Conservation (phyloP, 1,284 basidiomycete genomes). For the Cryptococcus amylolentus region DNA sequence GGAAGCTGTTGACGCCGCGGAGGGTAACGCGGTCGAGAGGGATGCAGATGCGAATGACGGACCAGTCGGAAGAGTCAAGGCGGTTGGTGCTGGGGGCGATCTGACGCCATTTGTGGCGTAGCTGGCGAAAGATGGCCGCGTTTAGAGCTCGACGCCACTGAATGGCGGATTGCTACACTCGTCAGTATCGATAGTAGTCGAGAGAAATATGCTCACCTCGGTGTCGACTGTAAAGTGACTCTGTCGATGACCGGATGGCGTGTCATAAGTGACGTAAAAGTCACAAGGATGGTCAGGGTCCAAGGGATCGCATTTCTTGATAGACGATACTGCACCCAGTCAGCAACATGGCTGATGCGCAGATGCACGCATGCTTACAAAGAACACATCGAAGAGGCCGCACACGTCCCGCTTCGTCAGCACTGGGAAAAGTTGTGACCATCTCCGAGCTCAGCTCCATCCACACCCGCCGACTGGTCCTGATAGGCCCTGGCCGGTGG, state of each 20-base stretch:
- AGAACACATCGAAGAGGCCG: slow-evolving; percentile 58
- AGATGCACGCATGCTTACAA: slow-evolving; percentile 49
- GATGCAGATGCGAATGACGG: slow-evolving; percentile 58
- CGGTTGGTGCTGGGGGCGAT: slow-evolving; percentile 22
- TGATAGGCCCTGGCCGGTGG: slow-evolving; percentile 51
- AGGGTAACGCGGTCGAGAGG: slow-evolving; percentile 56
- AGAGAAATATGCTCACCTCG: slow-evolving; percentile 36
- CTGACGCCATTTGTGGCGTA: slow-evolving; percentile 26
- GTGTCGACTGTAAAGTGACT: slow-evolving; percentile 59
- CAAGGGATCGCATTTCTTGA: slow-evolving; percentile 52
- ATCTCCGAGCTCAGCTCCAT: slow-evolving; percentile 62
- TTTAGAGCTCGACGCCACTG: slow-evolving; percentile 61
- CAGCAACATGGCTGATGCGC: neutral
- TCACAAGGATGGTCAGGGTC: slow-evolving; percentile 54
- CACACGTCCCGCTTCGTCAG: slow-evolving; percentile 57
- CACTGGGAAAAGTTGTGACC: slow-evolving; percentile 59
- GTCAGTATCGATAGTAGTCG: neutral
- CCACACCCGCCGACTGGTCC: slow-evolving; percentile 58
- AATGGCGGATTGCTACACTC: slow-evolving; percentile 53
- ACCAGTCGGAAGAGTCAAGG: slow-evolving; percentile 29
- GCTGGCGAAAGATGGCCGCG: slow-evolving; percentile 47
- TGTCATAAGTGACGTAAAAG: slow-evolving; percentile 51
- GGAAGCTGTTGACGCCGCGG: slow-evolving; percentile 39
- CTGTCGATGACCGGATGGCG: slow-evolving; percentile 32
- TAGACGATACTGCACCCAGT: slow-evolving; percentile 20